A percentile compares a stretch with the other conserved stretches of the same genome.
These are phyloP conservation scores for Globisporangium emineosum DNA, from an alignment of 352 stramenopile genomes.

Conservation along the genomic window DNA sequence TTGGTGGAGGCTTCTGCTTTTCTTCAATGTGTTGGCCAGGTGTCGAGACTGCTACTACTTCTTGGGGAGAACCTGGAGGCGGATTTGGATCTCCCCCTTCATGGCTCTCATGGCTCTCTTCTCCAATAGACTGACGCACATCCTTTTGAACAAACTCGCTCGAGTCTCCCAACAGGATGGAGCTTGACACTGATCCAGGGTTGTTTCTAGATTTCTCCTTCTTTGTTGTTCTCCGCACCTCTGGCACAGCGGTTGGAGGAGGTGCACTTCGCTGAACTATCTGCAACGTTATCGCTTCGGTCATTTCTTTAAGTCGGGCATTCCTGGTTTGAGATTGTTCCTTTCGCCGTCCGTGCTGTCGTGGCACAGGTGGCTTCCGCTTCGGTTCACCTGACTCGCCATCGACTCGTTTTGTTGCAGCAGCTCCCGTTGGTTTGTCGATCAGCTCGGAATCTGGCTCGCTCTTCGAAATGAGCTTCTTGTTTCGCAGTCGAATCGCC, in stretches of 20 bases:
- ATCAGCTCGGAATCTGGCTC: not conserved
- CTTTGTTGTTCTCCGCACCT: not conserved
- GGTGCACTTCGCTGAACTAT: not conserved
- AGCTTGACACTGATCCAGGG: slow-evolving; percentile 5
- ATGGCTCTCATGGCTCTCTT: slow-evolving; percentile 13
- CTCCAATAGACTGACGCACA: slow-evolving; percentile 15
- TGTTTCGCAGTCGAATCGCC: slow-evolving; percentile 56
- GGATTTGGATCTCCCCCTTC: not conserved
- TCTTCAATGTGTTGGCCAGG: not conserved
- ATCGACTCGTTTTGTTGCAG: not conserved
- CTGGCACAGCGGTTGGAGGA: not conserved
- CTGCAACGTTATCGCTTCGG: not conserved
- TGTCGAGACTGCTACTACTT: too few species aligned
- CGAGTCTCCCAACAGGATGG: slow-evolving; percentile 8
- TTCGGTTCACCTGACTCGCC: slow-evolving; percentile 21
- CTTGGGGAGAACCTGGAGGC: not conserved
- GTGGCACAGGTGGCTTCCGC: slow-evolving; percentile 55
- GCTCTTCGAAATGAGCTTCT: slow-evolving; percentile 18
- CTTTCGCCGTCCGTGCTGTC: slow-evolving; percentile 30
- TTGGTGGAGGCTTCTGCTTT: not conserved
- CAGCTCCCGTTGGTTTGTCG: not conserved
- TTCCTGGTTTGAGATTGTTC: slow-evolving; percentile 6
- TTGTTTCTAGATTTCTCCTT: not conserved
- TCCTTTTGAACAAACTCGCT: not conserved
- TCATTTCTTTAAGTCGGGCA: slow-evolving; percentile 5